Evolutionary conservation across 1,284 basidiomycete species (phyloP).

Genomic region (Sanghuangporus weigelae): DNA sequence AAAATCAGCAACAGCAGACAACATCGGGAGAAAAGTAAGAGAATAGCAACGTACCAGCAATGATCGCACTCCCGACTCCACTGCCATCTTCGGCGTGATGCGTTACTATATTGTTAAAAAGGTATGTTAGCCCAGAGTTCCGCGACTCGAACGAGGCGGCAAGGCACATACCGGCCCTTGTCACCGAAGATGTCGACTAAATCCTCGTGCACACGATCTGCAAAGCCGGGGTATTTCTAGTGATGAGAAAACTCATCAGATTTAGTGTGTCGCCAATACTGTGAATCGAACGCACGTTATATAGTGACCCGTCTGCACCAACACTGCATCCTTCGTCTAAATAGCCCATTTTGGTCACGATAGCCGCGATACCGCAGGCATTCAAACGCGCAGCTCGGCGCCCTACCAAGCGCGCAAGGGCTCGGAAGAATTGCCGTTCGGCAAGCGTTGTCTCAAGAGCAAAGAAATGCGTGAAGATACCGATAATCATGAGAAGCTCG

Average conservation of each 20-base stretch:
- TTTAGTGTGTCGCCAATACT: not conserved
- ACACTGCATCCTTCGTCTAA: conserved; percentile 86
- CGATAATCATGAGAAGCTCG: conserved; percentile 92
- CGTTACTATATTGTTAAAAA: conserved; percentile 71
- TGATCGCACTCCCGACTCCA: conserved; percentile 94
- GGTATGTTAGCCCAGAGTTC: not conserved
- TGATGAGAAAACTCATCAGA: not conserved
- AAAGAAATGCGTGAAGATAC: conserved; percentile 95
- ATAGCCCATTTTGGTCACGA: conserved; percentile 89
- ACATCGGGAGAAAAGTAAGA: conserved; percentile 1
- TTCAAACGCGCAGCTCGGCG: conserved; percentile 83
- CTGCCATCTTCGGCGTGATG: conserved; percentile 93
- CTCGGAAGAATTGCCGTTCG: conserved; percentile 93
- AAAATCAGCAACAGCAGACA: not conserved
- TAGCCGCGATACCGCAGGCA: conserved; percentile 91
- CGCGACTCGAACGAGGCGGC: not conserved
- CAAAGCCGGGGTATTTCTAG: conserved; percentile 95
- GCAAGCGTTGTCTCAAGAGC: conserved; percentile 90
- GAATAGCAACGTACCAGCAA: conserved; percentile 61
- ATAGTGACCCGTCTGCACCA: conserved; percentile 89
- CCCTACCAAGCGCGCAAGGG: conserved; percentile 87
- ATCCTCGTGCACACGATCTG: conserved; percentile 85
- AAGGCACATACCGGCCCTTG: conserved; percentile 68
- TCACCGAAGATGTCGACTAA: conserved; percentile 91
- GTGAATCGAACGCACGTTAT: conserved; percentile 60